A percentile compares a stretch with the other conserved stretches of the same genome.
phyloP scores from a whole-genome alignment of 768 basidiomycete genomes.

The Mycena latifolia region DNA sequence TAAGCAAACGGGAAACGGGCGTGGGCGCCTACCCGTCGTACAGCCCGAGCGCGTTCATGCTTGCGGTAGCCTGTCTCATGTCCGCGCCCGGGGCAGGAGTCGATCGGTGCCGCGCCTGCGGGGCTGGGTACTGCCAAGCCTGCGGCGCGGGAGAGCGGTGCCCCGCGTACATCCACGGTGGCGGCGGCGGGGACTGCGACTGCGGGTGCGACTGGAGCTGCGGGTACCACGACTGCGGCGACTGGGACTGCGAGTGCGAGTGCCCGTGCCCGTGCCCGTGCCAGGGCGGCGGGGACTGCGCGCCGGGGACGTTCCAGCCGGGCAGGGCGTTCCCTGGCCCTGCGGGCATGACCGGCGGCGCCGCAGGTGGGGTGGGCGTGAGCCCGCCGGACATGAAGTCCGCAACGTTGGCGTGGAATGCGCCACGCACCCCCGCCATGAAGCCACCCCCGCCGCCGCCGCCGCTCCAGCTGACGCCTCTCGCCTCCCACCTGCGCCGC shows the following conservation, averaged over 20 bases:
- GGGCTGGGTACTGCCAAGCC: background rate
- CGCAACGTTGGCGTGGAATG: slow-evolving; percentile 28
- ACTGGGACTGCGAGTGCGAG: background rate
- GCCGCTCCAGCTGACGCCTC: background rate
- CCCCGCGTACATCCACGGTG: background rate
- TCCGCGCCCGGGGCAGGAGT: background rate
- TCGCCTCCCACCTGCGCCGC: slow-evolving; percentile 22
- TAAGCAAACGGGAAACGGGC: too few species aligned
- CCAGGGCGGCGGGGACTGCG: background rate
- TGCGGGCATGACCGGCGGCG: slow-evolving; percentile 12
- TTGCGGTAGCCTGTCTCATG: slow-evolving; percentile 18
- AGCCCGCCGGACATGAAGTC: slow-evolving; percentile 31
- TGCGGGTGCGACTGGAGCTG: too few species aligned
- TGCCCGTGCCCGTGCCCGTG: too few species aligned
- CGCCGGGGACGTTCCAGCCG: slow-evolving; percentile 26
- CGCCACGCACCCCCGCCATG: background rate
- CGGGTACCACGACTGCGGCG: slow-evolving; percentile 11
- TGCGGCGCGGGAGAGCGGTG: slow-evolving; percentile 9
- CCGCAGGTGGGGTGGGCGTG: background rate
- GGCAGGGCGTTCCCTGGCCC: slow-evolving; percentile 9
- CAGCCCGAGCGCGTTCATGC: slow-evolving; percentile 29
- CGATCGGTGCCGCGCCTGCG: background rate
- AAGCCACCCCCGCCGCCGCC: background rate
- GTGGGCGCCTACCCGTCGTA: slow-evolving; percentile 16
- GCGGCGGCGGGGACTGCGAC: too few species aligned